Conservation (phyloP, 768 basidiomycete genomes). For the Amyloporia xantha region DNA sequence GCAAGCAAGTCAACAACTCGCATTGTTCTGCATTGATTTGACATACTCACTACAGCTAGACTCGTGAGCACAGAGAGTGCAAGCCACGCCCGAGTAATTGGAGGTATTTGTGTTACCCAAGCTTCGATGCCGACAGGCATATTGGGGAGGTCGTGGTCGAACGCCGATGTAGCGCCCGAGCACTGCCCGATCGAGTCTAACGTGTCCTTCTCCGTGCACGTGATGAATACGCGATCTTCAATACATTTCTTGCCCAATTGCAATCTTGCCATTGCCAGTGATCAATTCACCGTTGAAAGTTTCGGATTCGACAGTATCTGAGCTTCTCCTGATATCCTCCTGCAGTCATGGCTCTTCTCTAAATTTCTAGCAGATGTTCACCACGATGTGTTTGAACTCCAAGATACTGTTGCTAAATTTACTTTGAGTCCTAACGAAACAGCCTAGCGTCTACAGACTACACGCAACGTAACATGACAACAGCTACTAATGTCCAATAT, state of each 20-base stretch:
- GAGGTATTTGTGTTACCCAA: constrained; percentile 89
- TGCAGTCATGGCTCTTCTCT: no score
- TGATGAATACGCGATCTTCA: not conserved
- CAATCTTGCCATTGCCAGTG: not conserved
- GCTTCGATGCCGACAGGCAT: constrained; percentile 87
- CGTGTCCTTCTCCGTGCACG: not conserved
- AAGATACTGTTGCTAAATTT: no score
- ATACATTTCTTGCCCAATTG: not conserved
- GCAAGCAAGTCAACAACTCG: constrained; percentile 1
- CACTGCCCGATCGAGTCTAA: not conserved
- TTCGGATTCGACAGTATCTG: not conserved
- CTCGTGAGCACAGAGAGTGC: constrained; percentile 72
- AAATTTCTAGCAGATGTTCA: no score
- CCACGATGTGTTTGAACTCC: no score
- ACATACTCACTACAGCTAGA: constrained; percentile 71
- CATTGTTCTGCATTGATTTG: not conserved
- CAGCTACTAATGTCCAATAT: not conserved
- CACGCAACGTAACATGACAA: not conserved
- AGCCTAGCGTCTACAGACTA: not conserved
- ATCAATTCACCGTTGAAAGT: not conserved
- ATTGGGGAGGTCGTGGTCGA: not conserved
- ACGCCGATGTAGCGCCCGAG: not conserved
- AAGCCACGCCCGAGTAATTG: constrained; percentile 85
- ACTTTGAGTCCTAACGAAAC: not conserved
- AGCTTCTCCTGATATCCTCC: not conserved